Evolutionary conservation across 2,329 filamentous ascomycete genomes (phyloP), one percentile per base, ranked within the genome.

Genomic region (Pyrenochaeta sp.): DNA sequence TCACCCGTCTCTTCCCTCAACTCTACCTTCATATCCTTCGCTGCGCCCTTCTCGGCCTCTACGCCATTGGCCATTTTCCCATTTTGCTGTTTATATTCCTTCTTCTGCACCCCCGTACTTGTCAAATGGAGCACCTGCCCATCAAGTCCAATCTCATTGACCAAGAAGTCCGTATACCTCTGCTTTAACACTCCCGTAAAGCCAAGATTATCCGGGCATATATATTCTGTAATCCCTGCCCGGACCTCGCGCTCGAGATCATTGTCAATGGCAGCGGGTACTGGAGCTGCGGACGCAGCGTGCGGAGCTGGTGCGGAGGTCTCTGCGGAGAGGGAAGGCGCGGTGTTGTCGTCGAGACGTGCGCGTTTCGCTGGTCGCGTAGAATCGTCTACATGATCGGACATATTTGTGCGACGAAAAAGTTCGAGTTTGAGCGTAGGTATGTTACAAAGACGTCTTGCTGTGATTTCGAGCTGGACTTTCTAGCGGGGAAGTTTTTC

Each of bases 111-210:
- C 30, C 66, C 68, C 27, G 84, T 77, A 52, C 82, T 84, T 56
- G 78, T 82, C 48, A 97, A 81, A 76, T 94, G 92, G 51, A 95
- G 77, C 13, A 96, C 91, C 52, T 88, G 79, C 15, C 93, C 93
- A 71, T 90, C 86, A 30, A 89, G 88, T 22, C 86, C 81, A 61
- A 97, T 94, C 77, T 97, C 93, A 72, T 96, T 93, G 68, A 97
- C 93, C 67, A 95, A 83, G 70, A 97, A 97, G 76, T 97, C 93
- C 3, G 93, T 94, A 77, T 93, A 97, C 65, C 87, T 84, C 72
- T 90, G 88, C 81, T 92, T 92, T 69, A 91, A 69, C 13, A 88
- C 80, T 19, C 88, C 90, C 13, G 79, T 76, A 64, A 91, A 91
- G 1, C 87, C 86, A 54, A 81, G 77, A 32, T 84, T 81, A n/a